Evolutionary conservation across 169 alveolate genomes (phyloP), one percentile per base, ranked within the genome.

Genomic region (Cryptosporidium tyzzeri): DNA sequence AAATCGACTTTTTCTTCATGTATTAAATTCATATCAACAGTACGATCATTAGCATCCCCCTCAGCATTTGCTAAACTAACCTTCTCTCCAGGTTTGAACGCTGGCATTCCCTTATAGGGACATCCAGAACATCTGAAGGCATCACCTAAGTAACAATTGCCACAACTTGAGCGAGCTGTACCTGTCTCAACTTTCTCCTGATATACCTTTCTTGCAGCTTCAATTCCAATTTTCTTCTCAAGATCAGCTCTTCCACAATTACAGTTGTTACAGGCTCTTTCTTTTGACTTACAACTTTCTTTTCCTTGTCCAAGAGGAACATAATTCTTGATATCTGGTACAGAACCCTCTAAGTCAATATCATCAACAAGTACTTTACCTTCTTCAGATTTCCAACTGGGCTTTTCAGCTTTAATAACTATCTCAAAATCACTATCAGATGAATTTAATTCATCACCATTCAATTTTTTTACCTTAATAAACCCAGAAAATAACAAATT

Each of bases 51-150:
- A 37, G 51, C 71, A 10, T 26, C 59, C 21, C 53, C 53, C 14
- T 59, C 55, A n/a, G 62, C 37, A 37, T 55, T 50, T 58, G 62
- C 85, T 44, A 93, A 71, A n/a, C 69, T 48, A 2, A 95, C 93
- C 92, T 92, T 93, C 85, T 97, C 99, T 2, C 99, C 99, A 7
- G 98, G 98, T 62, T 95, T 94, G 93, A 97, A 97, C 21, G 99
- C 99, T 8, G 99, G 99, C 65, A 94, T 86, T 3, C 99, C 99
- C 33, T 89, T 85, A 91, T 96, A 97, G 0, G 99, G 99, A 69
- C 99, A 97, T 35, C 96, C 87, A 21, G 96, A 97, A 85, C 99
- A 97, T 62, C 99, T 94, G 93, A 96, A 97, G n/a, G 98, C 99
- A 84, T 97, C 99, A 37, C 99, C 99, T 41, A 96, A 85, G 84